These are phyloP conservation scores for Fraxinus dipetala DNA, from an alignment of 305 asterid genomes.

Conservation along the genomic window DNA sequence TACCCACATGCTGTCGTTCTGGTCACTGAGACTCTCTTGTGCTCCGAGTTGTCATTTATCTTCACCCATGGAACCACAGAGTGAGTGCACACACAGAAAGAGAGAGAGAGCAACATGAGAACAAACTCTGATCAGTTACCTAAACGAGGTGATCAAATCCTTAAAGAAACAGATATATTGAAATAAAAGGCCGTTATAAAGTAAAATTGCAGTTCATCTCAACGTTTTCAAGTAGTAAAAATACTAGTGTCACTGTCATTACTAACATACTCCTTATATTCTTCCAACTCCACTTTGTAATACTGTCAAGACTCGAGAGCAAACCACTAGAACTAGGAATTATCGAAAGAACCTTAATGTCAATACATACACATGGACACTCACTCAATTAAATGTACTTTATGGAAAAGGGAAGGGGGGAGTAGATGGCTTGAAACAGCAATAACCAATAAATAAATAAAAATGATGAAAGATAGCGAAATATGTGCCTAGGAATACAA, in stretches of 20 bases:
- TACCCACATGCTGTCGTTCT: background rate
- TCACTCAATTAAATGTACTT: background rate
- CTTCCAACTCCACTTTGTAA: background rate
- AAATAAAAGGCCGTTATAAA: background rate
- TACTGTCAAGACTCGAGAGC: background rate
- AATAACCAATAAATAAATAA: background rate
- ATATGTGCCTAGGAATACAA: background rate
- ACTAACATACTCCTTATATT: background rate
- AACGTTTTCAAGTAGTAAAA: background rate
- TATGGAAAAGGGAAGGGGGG: background rate
- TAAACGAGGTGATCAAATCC: background rate
- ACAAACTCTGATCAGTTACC: background rate
- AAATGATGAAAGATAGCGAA: background rate
- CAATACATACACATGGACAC: background rate
- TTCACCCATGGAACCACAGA: background rate
- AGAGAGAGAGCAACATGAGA: background rate
- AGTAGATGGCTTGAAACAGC: background rate
- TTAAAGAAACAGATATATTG: background rate
- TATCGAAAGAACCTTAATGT: background rate
- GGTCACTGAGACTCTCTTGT: background rate
- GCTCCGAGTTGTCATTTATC: background rate
- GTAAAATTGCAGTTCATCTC: background rate
- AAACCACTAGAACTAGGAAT: background rate
- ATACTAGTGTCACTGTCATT: background rate
- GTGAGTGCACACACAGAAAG: background rate